Percentiles rank a stretch among this genome's conserved stretches.
Conservation (phyloP, 2,329 filamentous ascomycete species). For the Aspergillus felis region DNA sequence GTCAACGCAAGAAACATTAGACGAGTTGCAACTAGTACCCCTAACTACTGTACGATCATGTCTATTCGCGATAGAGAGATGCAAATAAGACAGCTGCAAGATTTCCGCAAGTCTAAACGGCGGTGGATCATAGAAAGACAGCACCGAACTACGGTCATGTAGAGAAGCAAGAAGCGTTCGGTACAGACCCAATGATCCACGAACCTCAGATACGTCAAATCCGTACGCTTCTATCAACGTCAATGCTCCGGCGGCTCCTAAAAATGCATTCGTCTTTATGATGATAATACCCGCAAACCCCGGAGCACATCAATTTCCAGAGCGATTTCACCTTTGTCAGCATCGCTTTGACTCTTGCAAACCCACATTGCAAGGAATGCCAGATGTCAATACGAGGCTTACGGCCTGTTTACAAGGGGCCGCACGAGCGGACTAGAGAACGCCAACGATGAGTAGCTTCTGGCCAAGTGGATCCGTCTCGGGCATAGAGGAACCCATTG, state of each 20-base stretch:
- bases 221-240: not conserved
- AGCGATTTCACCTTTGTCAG: not conserved
- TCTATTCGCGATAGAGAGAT: not conserved
- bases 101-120: conserved; percentile 16
- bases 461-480: conserved; percentile 27
- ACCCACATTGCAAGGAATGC: not conserved
- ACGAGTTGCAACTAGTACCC: not conserved
- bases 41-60: not conserved
- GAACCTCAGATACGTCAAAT: not conserved
- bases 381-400: not conserved
- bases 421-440: conserved; percentile 11
- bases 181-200: conserved; percentile 8
- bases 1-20: not conserved
- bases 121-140: conserved; percentile 12
- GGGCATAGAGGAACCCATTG: conserved; percentile 8
- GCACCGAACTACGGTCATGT: conserved; percentile 2
- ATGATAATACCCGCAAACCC: not conserved
- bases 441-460: conserved; percentile 38
- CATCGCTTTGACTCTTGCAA: no score
- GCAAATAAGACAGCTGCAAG: conserved; percentile 11
- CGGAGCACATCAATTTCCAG: not conserved
- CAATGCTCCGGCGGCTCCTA: not conserved
- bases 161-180: conserved; percentile 13
- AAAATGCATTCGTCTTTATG: no score
- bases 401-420: not conserved